These are phyloP conservation scores for Penicillium cataractarum DNA, from an alignment of 495 filamentous ascomycete genomes.

Conservation along the genomic window DNA sequence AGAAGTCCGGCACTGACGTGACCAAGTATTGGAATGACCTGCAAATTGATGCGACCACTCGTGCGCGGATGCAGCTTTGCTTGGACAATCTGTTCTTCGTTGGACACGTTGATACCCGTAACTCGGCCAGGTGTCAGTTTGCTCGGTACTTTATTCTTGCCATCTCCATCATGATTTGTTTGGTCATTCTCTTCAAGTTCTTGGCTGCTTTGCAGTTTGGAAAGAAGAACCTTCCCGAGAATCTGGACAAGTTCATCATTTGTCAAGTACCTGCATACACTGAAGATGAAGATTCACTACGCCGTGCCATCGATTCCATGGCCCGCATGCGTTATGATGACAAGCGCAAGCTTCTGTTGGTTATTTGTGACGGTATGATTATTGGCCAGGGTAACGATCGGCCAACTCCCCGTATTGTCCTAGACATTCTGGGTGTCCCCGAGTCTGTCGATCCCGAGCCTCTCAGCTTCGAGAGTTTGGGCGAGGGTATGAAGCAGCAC, in stretches of 20 bases:
- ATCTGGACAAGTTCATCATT: constrained; percentile 97
- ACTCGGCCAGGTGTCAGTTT: constrained; percentile 83
- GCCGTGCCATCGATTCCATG: constrained; percentile 94
- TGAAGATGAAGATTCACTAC: constrained; percentile 95
- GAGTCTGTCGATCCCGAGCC: constrained; percentile 96
- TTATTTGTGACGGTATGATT: constrained; percentile 71
- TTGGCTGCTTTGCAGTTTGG: constrained; percentile 93
- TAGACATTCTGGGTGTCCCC: constrained; percentile 94
- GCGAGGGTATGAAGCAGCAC: constrained; percentile 95
- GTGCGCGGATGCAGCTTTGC: constrained; percentile 75
- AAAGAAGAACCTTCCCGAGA: constrained; percentile 87
- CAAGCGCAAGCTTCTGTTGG: constrained; percentile 54
- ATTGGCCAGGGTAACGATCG: constrained; percentile 97
- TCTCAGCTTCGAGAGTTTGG: constrained; percentile 94
- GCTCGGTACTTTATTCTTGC: constrained; percentile 89
- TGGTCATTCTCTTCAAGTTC: constrained; percentile 94
- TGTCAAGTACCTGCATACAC: constrained; percentile 98
- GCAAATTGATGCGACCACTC: constrained; percentile 53
- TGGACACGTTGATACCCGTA: constrained; percentile 88
- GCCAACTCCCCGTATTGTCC: constrained; percentile 91
- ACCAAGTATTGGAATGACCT: constrained; percentile 81
- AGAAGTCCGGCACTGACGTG: constrained; percentile 75
- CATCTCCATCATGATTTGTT: constrained; percentile 79
- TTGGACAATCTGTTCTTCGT: constrained; percentile 96
- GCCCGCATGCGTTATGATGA: constrained; percentile 97